Percentiles rank a stretch among this genome's conserved stretches.
phyloP scores from a whole-genome alignment of 2,329 filamentous ascomycete species.

The Fusarium setosum region DNA sequence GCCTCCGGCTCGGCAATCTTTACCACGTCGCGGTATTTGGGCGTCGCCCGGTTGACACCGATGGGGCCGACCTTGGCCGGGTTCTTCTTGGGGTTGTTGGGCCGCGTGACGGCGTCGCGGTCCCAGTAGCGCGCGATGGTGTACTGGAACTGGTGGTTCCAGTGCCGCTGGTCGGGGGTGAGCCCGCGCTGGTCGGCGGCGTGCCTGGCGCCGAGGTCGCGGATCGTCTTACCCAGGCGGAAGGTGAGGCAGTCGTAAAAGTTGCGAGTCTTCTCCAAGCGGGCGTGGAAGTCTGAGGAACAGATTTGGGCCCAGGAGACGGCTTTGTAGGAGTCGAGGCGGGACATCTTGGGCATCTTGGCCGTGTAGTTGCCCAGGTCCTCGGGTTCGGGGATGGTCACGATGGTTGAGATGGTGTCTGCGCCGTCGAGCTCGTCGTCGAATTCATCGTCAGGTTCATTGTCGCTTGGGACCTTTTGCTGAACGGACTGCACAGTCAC shows the following conservation, averaged over 20 bases:
- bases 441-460: background rate
- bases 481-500: too few species aligned
- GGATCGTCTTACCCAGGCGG: conserved; percentile 52
- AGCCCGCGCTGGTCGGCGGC: conserved; percentile 8
- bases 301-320: too few species aligned
- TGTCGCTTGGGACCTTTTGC: background rate
- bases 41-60: conserved; percentile 18
- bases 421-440: conserved; percentile 6
- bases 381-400: conserved; percentile 22
- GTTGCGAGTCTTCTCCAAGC: conserved; percentile 15
- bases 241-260: conserved; percentile 48
- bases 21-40: conserved; percentile 46
- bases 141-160: conserved; percentile 25
- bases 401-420: conserved; percentile 13
- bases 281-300: background rate
- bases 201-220: conserved; percentile 14
- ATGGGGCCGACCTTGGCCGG: background rate
- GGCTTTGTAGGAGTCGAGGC: too few species aligned
- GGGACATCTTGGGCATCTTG: conserved; percentile 27
- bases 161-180: conserved; percentile 10
- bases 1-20: conserved; percentile 45
- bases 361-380: conserved; percentile 20
- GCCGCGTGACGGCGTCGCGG: conserved; percentile 20
- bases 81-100: conserved; percentile 32
- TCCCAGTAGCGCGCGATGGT: conserved; percentile 22